These are phyloP conservation scores for Candida ipomoeae DNA, from an alignment of 805 yeast species.

Conservation along the genomic window DNA sequence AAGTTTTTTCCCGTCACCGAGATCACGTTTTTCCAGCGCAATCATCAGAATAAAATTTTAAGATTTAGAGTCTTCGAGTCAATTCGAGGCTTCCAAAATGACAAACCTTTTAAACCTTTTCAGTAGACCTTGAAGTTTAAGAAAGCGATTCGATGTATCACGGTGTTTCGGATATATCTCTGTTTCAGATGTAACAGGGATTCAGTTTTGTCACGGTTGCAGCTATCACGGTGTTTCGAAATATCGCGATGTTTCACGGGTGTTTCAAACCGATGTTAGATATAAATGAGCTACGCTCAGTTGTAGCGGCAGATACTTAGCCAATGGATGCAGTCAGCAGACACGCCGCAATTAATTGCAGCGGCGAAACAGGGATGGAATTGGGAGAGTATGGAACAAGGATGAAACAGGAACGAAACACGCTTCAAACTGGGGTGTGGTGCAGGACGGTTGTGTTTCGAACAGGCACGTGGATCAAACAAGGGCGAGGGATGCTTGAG, in stretches of 20 bases:
- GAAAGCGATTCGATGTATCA: no score
- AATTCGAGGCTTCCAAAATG: neutral
- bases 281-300: neutral
- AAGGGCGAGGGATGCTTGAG: neutral
- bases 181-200: neutral
- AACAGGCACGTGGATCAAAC: constrained; percentile 1
- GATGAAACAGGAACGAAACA: neutral
- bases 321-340: constrained; percentile 1
- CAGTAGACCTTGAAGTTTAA: neutral
- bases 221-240: no score
- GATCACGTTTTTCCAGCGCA: constrained; percentile 1
- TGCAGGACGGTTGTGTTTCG: neutral
- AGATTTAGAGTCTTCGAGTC: neutral
- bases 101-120: neutral
- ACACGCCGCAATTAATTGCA: neutral
- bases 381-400: neutral
- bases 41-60: neutral
- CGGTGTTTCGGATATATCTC: no score
- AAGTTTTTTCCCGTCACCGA: constrained; percentile 1
- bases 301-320: neutral
- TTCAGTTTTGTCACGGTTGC: no score
- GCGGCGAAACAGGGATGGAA: constrained; percentile 1
- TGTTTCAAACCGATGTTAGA: neutral
- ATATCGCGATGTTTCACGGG: neutral
- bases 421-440: neutral